phyloP scores from a whole-genome alignment of 345 rosid species.

The Clarkia xantiana region DNA sequence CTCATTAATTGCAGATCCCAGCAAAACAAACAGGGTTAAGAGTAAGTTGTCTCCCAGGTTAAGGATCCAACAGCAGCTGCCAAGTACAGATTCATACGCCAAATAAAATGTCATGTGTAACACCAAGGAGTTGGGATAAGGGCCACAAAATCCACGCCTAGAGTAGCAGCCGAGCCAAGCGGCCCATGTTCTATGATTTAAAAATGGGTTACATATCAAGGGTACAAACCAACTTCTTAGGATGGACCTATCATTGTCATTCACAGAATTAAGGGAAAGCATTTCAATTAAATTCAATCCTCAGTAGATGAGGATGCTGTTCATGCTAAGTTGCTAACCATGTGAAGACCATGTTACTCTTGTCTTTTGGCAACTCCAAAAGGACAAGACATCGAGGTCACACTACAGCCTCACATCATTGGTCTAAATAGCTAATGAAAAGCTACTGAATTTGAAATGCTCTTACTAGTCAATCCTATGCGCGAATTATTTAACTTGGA shows the following conservation, averaged over 20 bases:
- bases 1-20: too few relatives aligned
- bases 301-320: constrained; percentile 5
- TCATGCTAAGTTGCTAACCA: constrained; percentile 19
- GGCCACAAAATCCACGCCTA: neutral
- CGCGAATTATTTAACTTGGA: neutral
- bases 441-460: neutral
- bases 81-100: neutral
- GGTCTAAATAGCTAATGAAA: neutral
- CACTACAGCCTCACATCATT: neutral
- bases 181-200: constrained; percentile 16
- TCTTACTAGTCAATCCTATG: too few relatives aligned
- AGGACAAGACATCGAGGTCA: constrained; percentile 11
- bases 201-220: constrained; percentile 9
- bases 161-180: constrained; percentile 3
- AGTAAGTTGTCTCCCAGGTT: too few relatives aligned
- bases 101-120: neutral
- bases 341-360: constrained; percentile 37
- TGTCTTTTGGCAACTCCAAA: constrained; percentile 14
- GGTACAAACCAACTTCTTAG: neutral
- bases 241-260: constrained; percentile 11
- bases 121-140: neutral
- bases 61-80: too few relatives aligned
- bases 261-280: neutral
- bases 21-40: too few relatives aligned
- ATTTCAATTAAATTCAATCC: neutral